Percentiles rank a stretch among this genome's conserved stretches.
Evolutionary conservation across 306 rosid species (phyloP).

Genomic region (Castanea sativa): DNA sequence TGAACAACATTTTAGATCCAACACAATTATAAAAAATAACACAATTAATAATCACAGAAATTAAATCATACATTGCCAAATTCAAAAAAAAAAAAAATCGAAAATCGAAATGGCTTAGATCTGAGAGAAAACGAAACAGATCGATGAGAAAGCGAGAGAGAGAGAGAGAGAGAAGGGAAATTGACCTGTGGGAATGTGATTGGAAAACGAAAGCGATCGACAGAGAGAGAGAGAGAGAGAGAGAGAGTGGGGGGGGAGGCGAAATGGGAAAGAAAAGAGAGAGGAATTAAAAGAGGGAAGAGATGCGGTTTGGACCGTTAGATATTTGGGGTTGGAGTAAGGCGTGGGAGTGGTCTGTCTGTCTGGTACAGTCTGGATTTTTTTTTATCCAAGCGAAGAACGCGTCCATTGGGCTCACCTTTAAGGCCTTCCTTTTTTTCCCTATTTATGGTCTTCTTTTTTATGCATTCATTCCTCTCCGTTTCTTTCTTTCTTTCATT

Average conservation of each 20-base stretch:
- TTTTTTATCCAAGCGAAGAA: not conserved
- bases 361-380: conserved; percentile 3
- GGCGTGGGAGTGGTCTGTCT: not conserved
- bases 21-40: not conserved
- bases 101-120: conserved; percentile 30
- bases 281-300: conserved; percentile 38
- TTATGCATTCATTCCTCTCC: no score
- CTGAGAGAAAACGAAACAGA: conserved; percentile 15
- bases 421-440: not conserved
- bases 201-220: conserved; percentile 19
- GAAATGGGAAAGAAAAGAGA: conserved; percentile 19
- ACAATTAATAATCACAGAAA: not conserved
- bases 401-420: conserved; percentile 31
- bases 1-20: not conserved
- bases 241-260: conserved; percentile 17
- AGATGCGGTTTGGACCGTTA: conserved; percentile 53
- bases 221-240: conserved; percentile 8
- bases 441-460: not conserved
- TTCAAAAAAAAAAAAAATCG: not conserved
- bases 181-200: conserved; percentile 48
- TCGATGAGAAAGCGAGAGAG: not conserved
- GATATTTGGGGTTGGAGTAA: conserved; percentile 20
- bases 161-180: not conserved
- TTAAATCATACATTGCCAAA: not conserved
- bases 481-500: no score